Conservation (phyloP, 306 rosid species). For the Fagus crenata region DNA sequence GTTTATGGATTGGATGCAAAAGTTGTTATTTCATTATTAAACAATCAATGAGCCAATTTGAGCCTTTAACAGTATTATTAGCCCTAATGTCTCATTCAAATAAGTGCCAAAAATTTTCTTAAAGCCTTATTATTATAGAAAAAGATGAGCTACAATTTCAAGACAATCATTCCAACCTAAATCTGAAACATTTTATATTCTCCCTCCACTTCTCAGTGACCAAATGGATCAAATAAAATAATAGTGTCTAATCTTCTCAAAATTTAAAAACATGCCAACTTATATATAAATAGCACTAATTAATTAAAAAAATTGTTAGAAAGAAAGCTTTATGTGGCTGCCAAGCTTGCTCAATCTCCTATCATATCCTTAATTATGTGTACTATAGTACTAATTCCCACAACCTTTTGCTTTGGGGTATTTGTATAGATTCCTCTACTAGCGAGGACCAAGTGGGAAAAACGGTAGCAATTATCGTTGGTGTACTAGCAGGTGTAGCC, state of each 20-base stretch:
- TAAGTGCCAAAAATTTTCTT: constrained; percentile 4
- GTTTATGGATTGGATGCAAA: not conserved
- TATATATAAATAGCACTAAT: not conserved
- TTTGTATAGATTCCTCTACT: constrained; percentile 52
- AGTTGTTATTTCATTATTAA: constrained; percentile 21
- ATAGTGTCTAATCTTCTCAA: not conserved
- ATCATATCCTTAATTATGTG: constrained; percentile 5
- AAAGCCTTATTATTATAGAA: constrained; percentile 20
- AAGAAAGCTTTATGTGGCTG: constrained; percentile 11
- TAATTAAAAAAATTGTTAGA: not conserved
- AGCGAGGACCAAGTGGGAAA: constrained; percentile 67
- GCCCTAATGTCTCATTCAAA: constrained; percentile 17
- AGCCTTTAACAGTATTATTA: not conserved
- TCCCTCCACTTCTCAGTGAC: constrained; percentile 6
- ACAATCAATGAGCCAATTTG: constrained; percentile 18
- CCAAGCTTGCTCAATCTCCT: constrained; percentile 3
- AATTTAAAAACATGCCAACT: too few species aligned
- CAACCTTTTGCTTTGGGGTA: constrained; percentile 26
- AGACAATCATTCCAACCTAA: constrained; percentile 24
- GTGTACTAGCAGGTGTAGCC: constrained; percentile 65
- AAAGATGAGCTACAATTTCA: constrained; percentile 28
- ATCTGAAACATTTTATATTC: constrained; percentile 27
- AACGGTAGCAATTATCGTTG: constrained; percentile 82
- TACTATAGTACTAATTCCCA: constrained; percentile 3
- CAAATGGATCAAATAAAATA: constrained; percentile 1